phyloP scores from a whole-genome alignment of 2,329 filamentous ascomycete species.

The Colletotrichum cereale region DNA sequence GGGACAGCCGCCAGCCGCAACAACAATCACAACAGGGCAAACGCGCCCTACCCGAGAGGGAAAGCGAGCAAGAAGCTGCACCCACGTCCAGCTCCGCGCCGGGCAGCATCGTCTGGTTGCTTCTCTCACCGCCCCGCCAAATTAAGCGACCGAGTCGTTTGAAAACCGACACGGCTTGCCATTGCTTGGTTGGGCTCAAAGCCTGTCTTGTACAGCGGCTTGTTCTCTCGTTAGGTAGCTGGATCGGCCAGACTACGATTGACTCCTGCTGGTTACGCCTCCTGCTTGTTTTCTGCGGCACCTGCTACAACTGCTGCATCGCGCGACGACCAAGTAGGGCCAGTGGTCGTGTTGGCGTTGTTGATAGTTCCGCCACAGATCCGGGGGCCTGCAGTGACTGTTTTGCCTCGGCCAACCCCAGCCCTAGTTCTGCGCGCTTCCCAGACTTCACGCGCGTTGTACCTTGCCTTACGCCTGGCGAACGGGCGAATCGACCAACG shows the following conservation, averaged over 20 bases:
- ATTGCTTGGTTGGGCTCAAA: conserved; percentile 23
- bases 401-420: conserved; percentile 33
- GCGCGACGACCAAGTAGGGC: conserved; percentile 11
- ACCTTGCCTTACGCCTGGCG: conserved; percentile 33
- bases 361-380: conserved; percentile 22
- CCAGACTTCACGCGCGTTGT: conserved; percentile 36
- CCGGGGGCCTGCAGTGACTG: conserved; percentile 22
- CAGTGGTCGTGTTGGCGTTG: conserved; percentile 25
- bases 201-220: background rate
- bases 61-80: conserved; percentile 26
- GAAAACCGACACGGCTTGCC: conserved; percentile 6
- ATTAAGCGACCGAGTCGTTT: conserved; percentile 17
- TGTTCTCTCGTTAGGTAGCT: background rate
- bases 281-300: conserved; percentile 15
- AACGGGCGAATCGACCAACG: conserved; percentile 35
- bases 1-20: conserved; percentile 16
- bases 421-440: conserved; percentile 26
- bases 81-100: conserved; percentile 26
- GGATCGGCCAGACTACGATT: conserved; percentile 19
- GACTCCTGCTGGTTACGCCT: conserved; percentile 12
- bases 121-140: conserved; percentile 33
- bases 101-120: conserved; percentile 29
- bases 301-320: conserved; percentile 28
- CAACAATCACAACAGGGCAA: conserved; percentile 34
- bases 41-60: conserved; percentile 25